A percentile compares a stretch with the other conserved stretches of the same genome.
phyloP scores from a whole-genome alignment of 2,329 filamentous ascomycete genomes.

The Phialemoniopsis sp. region DNA sequence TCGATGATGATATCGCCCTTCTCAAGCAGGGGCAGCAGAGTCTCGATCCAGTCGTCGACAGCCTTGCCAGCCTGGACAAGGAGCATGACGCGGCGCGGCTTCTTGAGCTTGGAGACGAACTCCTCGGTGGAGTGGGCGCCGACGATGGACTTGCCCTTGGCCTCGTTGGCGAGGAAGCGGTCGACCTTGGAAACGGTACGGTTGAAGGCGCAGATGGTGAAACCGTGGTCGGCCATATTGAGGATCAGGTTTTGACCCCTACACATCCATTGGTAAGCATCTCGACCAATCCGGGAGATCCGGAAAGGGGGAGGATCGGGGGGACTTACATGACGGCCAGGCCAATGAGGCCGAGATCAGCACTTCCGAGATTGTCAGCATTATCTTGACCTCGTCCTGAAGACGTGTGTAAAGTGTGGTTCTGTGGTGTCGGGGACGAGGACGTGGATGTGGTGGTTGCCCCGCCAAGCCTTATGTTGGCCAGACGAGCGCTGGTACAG shows the following conservation, averaged over 20 bases:
- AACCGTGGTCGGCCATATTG: conserved; percentile 86
- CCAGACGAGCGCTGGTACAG: conserved; percentile 64
- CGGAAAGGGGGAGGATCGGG: conserved; percentile 1
- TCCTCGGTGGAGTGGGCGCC: conserved; percentile 92
- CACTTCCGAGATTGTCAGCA: conserved; percentile 61
- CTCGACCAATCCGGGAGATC: neutral
- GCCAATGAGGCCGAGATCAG: conserved; percentile 90
- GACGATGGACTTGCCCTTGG: conserved; percentile 92
- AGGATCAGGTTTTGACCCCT: conserved; percentile 83
- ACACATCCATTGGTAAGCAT: conserved; percentile 7
- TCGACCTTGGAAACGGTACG: conserved; percentile 98
- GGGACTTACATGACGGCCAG: conserved; percentile 75
- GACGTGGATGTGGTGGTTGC: conserved; percentile 35
- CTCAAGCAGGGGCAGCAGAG: conserved; percentile 78
- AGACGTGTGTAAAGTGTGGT: conserved; percentile 5
- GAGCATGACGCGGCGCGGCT: conserved; percentile 93
- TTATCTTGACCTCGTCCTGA: conserved; percentile 22
- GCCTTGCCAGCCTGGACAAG: conserved; percentile 98
- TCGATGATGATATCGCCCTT: conserved; percentile 98
- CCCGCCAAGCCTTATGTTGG: conserved; percentile 68
- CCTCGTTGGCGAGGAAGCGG: conserved; percentile 84
- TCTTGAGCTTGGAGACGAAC: conserved; percentile 96
- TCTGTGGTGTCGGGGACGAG: conserved; percentile 16
- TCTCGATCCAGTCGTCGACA: conserved; percentile 98
- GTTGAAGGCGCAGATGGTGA: conserved; percentile 98